phyloP scores from a whole-genome alignment of 2,329 filamentous ascomycete genomes.

The Pochonia chlamydosporia region DNA sequence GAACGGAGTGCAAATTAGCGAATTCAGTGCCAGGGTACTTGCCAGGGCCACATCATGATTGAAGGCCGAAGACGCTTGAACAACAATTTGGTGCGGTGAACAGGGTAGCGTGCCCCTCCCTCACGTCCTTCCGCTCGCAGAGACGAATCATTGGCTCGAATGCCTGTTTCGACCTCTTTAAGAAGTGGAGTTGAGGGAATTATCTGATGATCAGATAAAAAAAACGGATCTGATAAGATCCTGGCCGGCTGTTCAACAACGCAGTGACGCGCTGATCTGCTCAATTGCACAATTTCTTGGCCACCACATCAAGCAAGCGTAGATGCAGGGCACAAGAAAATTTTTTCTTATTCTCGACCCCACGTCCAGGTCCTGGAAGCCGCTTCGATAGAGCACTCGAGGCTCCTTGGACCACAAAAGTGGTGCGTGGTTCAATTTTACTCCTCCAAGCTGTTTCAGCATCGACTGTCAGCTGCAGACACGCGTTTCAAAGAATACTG shows the following conservation, averaged over 20 bases:
- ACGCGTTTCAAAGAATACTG: too few species aligned
- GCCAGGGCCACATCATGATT: too few species aligned
- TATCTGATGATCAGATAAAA: slow-evolving; percentile 55
- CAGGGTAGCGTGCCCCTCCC: neutral
- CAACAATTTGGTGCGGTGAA: neutral
- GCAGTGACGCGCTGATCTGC: slow-evolving; percentile 3
- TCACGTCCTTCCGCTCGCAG: neutral
- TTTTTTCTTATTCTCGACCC: neutral
- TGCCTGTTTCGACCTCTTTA: neutral
- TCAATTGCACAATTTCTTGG: neutral
- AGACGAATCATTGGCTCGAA: neutral
- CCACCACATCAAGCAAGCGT: neutral
- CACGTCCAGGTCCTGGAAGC: neutral
- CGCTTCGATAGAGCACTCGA: too few species aligned
- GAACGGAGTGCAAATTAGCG: neutral
- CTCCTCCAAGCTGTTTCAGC: too few species aligned
- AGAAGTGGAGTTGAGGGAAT: slow-evolving; percentile 32
- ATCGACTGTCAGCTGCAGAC: too few species aligned
- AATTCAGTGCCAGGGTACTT: too few species aligned
- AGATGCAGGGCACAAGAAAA: slow-evolving; percentile 4
- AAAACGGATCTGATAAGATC: slow-evolving; percentile 34
- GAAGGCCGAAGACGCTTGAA: neutral
- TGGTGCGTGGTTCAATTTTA: too few species aligned
- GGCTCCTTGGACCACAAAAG: too few species aligned
- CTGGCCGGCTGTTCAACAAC: slow-evolving; percentile 10